Evolutionary conservation across 768 basidiomycete species (phyloP).

Genomic region (Lactarius indigo): DNA sequence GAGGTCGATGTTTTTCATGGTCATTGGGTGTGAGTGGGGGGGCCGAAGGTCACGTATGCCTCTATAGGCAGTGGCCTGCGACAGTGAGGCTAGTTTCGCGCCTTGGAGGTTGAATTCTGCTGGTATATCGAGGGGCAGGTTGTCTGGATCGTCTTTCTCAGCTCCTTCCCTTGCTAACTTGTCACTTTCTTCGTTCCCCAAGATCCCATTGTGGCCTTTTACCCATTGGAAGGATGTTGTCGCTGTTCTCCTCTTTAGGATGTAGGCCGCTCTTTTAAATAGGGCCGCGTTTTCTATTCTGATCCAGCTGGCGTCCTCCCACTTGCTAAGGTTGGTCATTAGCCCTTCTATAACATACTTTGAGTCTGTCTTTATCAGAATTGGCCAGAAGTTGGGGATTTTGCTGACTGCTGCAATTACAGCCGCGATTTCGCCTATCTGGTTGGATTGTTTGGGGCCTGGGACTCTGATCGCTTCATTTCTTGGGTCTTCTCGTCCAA

Average conservation of each 20-base stretch:
- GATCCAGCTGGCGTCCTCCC: background rate
- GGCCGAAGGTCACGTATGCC: too few species aligned
- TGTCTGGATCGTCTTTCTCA: background rate
- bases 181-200: background rate
- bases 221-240: background rate
- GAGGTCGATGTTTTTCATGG: too few species aligned
- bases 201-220: background rate
- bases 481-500: background rate
- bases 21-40: too few species aligned
- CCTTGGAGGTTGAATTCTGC: background rate
- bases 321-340: background rate
- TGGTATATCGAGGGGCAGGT: background rate
- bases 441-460: background rate
- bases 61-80: too few species aligned
- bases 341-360: background rate
- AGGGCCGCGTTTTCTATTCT: background rate
- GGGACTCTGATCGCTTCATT: background rate
- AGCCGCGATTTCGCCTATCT: background rate
- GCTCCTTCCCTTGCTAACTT: background rate
- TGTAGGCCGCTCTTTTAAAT: background rate
- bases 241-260: background rate
- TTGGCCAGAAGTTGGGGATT: rapidly evolving
- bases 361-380: background rate
- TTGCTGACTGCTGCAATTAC: background rate
- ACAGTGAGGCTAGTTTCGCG: too few species aligned